Evolutionary conservation across 1,139 yeast species (phyloP).

Genomic region (Pneumocystis jirovecii): DNA sequence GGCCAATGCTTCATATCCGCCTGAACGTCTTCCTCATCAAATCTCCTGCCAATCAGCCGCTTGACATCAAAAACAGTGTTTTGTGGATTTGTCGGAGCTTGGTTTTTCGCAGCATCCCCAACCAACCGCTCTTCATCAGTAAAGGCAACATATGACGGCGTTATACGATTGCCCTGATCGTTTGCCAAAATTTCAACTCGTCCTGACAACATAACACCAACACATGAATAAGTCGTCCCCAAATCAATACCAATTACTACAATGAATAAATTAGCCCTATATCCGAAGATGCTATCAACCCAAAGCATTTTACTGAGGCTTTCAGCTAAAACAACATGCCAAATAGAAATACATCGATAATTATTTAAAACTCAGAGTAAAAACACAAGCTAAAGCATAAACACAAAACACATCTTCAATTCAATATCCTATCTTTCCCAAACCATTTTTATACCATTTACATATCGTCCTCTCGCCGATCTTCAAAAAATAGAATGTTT

Average conservation of each 20-base stretch:
- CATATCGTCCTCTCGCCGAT: too few species aligned
- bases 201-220: slow-evolving; percentile 84
- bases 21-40: slow-evolving; percentile 60
- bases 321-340: too few species aligned
- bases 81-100: slow-evolving; percentile 65
- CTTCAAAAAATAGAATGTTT: too few species aligned
- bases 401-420: too few species aligned
- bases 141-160: slow-evolving; percentile 82
- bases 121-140: slow-evolving; percentile 75
- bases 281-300: background rate
- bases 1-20: slow-evolving; percentile 75
- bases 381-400: too few species aligned
- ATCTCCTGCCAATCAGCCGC: slow-evolving; percentile 73
- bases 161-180: slow-evolving; percentile 91
- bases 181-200: slow-evolving; percentile 85
- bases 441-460: too few species aligned
- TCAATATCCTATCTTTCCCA: too few species aligned
- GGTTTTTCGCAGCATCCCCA: slow-evolving; percentile 92
- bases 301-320: background rate
- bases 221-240: slow-evolving; percentile 88
- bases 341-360: too few species aligned
- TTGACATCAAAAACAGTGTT: slow-evolving; percentile 67
- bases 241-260: slow-evolving; percentile 65
- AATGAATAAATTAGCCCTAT: background rate
- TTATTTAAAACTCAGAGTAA: too few species aligned